Conservation (phyloP, 1,139 yeast genomes). For the Yamadazyma triangularis region DNA sequence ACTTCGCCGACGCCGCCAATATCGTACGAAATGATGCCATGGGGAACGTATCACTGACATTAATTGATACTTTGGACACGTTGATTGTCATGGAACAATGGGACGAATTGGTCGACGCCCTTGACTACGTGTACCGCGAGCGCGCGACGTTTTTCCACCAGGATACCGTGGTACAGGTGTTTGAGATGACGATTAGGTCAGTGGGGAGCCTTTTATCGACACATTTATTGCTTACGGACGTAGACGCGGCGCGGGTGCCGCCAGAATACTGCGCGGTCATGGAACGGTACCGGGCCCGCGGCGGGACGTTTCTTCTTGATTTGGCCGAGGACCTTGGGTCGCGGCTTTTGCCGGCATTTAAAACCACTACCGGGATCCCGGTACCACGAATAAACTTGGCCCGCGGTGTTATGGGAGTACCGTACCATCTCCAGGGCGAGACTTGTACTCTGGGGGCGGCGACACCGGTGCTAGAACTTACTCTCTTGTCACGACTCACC, state of each 20-base stretch:
- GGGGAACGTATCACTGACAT: constrained; percentile 77
- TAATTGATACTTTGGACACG: constrained; percentile 77
- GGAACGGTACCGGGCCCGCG: constrained; percentile 24
- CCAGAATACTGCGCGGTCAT: constrained; percentile 47
- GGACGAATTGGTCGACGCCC: constrained; percentile 45
- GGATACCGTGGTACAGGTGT: constrained; percentile 76
- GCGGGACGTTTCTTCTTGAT: constrained; percentile 64
- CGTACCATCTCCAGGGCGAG: constrained; percentile 44
- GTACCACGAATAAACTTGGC: constrained; percentile 66
- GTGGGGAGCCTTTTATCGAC: constrained; percentile 76
- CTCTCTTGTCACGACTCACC: constrained; percentile 66
- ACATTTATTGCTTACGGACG: constrained; percentile 63
- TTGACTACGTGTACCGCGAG: constrained; percentile 40
- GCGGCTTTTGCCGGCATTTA: constrained; percentile 62
- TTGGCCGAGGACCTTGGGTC: constrained; percentile 73
- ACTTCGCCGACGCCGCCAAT: constrained; percentile 48
- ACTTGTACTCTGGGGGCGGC: constrained; percentile 89
- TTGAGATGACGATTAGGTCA: constrained; percentile 77
- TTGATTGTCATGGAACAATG: constrained; percentile 68
- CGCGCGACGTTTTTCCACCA: constrained; percentile 47
- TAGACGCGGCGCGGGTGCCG: constrained; percentile 27
- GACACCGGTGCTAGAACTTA: constrained; percentile 75
- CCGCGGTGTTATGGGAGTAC: constrained; percentile 45
- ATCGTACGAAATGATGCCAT: constrained; percentile 73
- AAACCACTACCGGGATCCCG: constrained; percentile 59